Conservation (phyloP, 257 asterid genomes). For the Jaltomata sinuosa region DNA sequence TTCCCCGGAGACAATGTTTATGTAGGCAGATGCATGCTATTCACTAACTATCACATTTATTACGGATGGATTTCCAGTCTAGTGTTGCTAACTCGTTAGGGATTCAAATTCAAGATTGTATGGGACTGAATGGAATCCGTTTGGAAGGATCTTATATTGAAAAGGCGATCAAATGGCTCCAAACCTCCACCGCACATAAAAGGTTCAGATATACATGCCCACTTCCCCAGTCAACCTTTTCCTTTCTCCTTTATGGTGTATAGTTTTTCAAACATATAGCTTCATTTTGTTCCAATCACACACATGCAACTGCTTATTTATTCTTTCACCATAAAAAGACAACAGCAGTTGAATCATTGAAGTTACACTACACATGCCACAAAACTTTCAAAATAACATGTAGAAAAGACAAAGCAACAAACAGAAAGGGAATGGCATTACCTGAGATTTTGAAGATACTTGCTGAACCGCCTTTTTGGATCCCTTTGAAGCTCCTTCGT, state of each 20-base stretch:
- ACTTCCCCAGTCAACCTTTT: neutral
- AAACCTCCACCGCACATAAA: no score
- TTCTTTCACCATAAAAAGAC: neutral
- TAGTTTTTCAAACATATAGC: neutral
- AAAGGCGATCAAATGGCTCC: no score
- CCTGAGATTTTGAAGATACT: conserved; percentile 75
- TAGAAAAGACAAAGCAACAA: neutral
- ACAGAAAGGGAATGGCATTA: conserved; percentile 3
- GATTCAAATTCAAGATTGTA: neutral
- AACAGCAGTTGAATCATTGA: neutral
- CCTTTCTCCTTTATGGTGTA: neutral
- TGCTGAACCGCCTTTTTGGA: conserved; percentile 55
- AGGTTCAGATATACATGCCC: neutral
- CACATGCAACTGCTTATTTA: neutral
- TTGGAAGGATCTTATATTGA: no score
- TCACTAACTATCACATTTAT: neutral
- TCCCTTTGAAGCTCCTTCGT: conserved; percentile 46
- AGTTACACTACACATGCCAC: neutral
- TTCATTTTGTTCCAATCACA: neutral
- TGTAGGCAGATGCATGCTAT: neutral
- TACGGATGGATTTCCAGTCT: neutral
- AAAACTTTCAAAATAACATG: neutral
- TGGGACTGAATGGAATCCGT: no score
- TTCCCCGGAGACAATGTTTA: neutral
- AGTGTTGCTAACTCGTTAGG: neutral